phyloP scores from a whole-genome alignment of 306 rosid species.

The Gleditsia sinensis region DNA sequence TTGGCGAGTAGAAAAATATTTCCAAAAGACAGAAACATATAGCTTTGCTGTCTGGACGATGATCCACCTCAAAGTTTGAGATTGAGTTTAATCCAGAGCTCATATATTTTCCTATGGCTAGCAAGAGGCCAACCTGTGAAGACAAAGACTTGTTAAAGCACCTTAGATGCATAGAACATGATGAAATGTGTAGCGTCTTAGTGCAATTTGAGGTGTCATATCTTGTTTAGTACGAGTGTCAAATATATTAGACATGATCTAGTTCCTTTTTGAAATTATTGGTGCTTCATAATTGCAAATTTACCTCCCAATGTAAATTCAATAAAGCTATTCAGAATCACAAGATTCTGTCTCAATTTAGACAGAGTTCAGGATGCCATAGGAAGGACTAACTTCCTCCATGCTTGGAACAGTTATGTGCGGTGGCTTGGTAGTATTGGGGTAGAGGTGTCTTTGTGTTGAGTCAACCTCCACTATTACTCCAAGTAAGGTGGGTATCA shows the following conservation, averaged over 20 bases:
- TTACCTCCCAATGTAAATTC: not conserved
- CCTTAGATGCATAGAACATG: too few relatives aligned
- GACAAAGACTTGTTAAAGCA: not conserved
- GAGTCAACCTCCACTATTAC: too few relatives aligned
- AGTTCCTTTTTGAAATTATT: too few relatives aligned
- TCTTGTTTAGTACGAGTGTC: too few relatives aligned
- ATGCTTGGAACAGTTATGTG: too few relatives aligned
- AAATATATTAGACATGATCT: too few relatives aligned
- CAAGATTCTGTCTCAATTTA: not conserved
- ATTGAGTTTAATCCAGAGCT: not conserved
- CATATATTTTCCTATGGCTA: not conserved
- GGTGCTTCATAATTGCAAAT: too few relatives aligned
- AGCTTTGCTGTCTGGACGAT: not conserved
- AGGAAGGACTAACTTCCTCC: not conserved
- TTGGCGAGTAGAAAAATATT: not conserved
- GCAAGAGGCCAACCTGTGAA: not conserved
- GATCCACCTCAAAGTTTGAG: not conserved
- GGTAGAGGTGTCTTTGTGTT: too few relatives aligned
- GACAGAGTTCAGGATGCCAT: not conserved
- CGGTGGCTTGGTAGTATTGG: too few relatives aligned
- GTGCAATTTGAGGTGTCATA: too few relatives aligned
- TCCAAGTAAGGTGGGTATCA: too few relatives aligned
- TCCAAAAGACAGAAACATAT: not conserved
- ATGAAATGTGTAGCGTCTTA: too few relatives aligned
- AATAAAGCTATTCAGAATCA: not conserved